phyloP scores from a whole-genome alignment of 2,329 filamentous ascomycete genomes.

The Exophiala sp. region DNA sequence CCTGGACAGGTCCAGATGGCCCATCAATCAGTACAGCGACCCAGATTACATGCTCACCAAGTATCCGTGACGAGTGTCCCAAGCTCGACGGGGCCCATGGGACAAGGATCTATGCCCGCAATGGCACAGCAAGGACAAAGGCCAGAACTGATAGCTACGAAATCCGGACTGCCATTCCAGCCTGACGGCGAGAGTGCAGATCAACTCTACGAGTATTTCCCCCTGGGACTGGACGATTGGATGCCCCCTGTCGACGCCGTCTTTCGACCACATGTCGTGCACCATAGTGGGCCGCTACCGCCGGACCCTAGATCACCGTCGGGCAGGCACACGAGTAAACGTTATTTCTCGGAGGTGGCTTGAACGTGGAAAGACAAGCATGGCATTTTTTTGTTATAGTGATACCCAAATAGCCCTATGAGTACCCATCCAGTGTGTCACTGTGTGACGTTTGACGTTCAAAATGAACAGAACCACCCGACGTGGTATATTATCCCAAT shows the following conservation, averaged over 20 bases:
- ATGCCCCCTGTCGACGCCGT: conserved; percentile 87
- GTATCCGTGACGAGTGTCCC: conserved; percentile 20
- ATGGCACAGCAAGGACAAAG: neutral
- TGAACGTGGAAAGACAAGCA: conserved; percentile 1
- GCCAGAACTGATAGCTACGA: conserved; percentile 17
- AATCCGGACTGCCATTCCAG: conserved; percentile 15
- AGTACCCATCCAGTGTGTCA: neutral
- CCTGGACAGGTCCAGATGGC: conserved; percentile 6
- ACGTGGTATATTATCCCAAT: too few relatives aligned
- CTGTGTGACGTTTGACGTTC: too few relatives aligned
- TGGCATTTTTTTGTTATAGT: too few relatives aligned
- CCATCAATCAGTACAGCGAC: conserved; percentile 9
- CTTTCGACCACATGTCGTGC: conserved; percentile 87
- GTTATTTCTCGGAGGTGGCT: conserved; percentile 28
- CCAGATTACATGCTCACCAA: conserved; percentile 21
- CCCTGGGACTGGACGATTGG: conserved; percentile 84
- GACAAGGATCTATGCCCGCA: conserved; percentile 3
- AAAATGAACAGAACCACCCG: too few relatives aligned
- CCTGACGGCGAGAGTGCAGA: conserved; percentile 52
- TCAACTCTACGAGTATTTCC: conserved; percentile 91
- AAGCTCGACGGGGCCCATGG: conserved; percentile 3
- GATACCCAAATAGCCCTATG: too few relatives aligned
- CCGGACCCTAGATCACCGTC: conserved; percentile 23
- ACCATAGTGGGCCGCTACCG: conserved; percentile 54
- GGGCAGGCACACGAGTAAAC: conserved; percentile 26